Evolutionary conservation across 495 filamentous ascomycete genomes (phyloP).

Genomic region (Usnea hakonensis): DNA sequence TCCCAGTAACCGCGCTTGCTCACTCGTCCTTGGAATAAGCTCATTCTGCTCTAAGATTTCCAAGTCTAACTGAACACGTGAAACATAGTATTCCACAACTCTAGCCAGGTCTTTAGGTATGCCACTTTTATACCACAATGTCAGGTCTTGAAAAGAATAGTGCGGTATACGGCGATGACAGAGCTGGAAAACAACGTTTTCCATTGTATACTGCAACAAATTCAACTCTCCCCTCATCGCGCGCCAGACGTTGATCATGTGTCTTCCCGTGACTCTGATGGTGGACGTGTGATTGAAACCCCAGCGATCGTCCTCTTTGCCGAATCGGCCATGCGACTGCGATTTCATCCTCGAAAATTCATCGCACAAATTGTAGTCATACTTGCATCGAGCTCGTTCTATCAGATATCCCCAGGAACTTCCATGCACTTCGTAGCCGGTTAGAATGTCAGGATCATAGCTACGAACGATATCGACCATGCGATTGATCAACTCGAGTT

Average conservation of each 20-base stretch:
- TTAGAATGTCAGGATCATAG: constrained; percentile 86
- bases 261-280: constrained; percentile 79
- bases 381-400: constrained; percentile 76
- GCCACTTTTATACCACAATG: constrained; percentile 66
- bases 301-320: constrained; percentile 82
- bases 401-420: constrained; percentile 93
- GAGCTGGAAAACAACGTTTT: constrained; percentile 92
- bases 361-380: constrained; percentile 82
- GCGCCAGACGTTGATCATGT: constrained; percentile 96
- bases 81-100: constrained; percentile 68
- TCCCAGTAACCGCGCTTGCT: constrained; percentile 86
- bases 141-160: constrained; percentile 69
- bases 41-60: constrained; percentile 91
- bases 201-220: constrained; percentile 88
- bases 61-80: constrained; percentile 71
- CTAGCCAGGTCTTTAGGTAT: constrained; percentile 63
- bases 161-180: constrained; percentile 88
- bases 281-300: constrained; percentile 86
- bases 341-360: constrained; percentile 85
- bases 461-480: constrained; percentile 79
- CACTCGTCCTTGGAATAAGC: constrained; percentile 79
- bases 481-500: constrained; percentile 74
- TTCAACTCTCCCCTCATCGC: constrained; percentile 89
- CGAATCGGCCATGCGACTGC: constrained; percentile 70
- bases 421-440: constrained; percentile 92